Conservation (phyloP, 2,329 filamentous ascomycete species). For the Fusarium solani-melongenae region DNA sequence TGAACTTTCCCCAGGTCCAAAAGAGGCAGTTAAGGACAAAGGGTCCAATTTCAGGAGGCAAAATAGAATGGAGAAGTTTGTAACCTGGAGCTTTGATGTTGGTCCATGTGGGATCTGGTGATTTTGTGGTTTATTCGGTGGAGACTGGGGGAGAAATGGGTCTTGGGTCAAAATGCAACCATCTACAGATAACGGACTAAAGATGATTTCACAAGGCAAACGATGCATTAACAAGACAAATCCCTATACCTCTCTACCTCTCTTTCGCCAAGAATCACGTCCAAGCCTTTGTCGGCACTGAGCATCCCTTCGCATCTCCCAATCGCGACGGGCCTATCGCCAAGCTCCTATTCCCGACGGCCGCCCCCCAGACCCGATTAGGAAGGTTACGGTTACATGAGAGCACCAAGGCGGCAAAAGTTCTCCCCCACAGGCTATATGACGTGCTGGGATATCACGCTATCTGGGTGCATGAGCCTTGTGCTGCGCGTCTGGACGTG, state of each 20-base stretch:
- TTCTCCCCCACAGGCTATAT: not conserved
- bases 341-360: slow-evolving; percentile 15
- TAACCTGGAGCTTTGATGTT: not conserved
- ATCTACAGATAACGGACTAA: not conserved
- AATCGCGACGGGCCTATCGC: slow-evolving; percentile 6
- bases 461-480: not conserved
- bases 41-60: not conserved
- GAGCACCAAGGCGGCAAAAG: not conserved
- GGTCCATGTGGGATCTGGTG: not conserved
- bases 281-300: not conserved
- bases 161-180: not conserved
- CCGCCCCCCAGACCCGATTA: slow-evolving; percentile 8
- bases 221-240: not conserved
- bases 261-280: not conserved
- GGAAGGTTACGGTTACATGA: slow-evolving; percentile 39
- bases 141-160: slow-evolving; percentile 5
- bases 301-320: not conserved
- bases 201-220: not conserved
- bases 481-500: not conserved
- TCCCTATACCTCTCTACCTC: not conserved
- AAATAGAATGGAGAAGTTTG: not conserved
- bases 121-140: slow-evolving; percentile 23
- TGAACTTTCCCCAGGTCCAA: not conserved
- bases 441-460: not conserved
- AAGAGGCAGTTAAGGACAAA: slow-evolving; percentile 23